A percentile compares a stretch with the other conserved stretches of the same genome.
Evolutionary conservation across 2,329 filamentous ascomycete species (phyloP).

Genomic region (Botrytis pseudocinerea): DNA sequence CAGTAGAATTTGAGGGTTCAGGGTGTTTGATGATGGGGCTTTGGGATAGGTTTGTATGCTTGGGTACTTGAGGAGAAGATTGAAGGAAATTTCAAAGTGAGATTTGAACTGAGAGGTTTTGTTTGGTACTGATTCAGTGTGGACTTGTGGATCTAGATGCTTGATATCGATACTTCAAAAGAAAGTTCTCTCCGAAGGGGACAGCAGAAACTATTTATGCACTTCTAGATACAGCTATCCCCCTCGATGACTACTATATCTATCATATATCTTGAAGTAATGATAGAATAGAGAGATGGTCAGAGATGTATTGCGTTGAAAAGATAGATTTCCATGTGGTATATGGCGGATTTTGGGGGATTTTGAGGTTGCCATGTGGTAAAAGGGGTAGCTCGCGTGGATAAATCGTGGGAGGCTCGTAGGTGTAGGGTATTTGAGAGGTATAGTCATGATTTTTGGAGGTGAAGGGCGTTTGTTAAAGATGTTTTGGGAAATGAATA

Average conservation of each 20-base stretch:
- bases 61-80: neutral
- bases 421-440: neutral
- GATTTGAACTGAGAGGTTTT: neutral
- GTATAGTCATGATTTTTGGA: neutral
- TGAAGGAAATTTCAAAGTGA: neutral
- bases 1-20: neutral
- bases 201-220: neutral
- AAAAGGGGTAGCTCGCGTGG: neutral
- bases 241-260: neutral
- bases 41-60: neutral
- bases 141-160: neutral
- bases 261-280: neutral
- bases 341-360: neutral
- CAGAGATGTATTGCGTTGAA: neutral
- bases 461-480: neutral
- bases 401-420: neutral
- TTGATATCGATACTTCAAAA: neutral
- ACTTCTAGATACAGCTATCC: neutral
- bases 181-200: neutral
- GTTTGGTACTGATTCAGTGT: neutral
- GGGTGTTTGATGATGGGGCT: fast-evolving
- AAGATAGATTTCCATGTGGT: neutral
- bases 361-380: neutral
- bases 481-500: neutral
- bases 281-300: neutral